Evolutionary conservation across 1,139 yeast species (phyloP).

Genomic region (Yamadazyma songkhlaensis): DNA sequence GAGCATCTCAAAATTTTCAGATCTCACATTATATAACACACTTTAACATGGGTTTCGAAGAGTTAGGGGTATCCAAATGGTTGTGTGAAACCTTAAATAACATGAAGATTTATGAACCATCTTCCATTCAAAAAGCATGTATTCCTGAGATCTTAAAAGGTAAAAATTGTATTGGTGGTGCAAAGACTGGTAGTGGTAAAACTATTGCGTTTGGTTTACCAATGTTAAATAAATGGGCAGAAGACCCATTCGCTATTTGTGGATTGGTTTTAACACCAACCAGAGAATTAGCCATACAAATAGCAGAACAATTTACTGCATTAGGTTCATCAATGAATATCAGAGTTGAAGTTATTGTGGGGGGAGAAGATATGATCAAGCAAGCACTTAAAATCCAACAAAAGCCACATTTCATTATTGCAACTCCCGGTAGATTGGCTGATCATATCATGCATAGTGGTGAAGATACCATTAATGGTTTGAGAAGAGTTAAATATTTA

Average conservation of each 20-base stretch:
- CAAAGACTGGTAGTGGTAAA: constrained; percentile 97
- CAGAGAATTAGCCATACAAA: constrained; percentile 91
- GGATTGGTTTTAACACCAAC: constrained; percentile 93
- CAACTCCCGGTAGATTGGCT: constrained; percentile 96
- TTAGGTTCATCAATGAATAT: constrained; percentile 88
- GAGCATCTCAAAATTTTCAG: constrained; percentile 7
- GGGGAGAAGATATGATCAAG: constrained; percentile 89
- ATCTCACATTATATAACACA: not conserved
- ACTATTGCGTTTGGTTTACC: constrained; percentile 98
- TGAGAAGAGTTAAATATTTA: constrained; percentile 70
- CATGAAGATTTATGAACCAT: constrained; percentile 81
- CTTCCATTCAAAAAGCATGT: constrained; percentile 83
- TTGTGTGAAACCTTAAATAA: constrained; percentile 73
- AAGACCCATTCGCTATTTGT: constrained; percentile 89
- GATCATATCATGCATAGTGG: constrained; percentile 89
- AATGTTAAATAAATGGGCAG: constrained; percentile 90
- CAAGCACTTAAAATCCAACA: constrained; percentile 80
- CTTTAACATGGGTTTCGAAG: constrained; percentile 46
- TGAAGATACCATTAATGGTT: constrained; percentile 79
- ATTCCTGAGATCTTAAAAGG: constrained; percentile 84
- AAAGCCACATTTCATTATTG: constrained; percentile 91
- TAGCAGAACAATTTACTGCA: constrained; percentile 94
- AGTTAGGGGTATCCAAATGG: constrained; percentile 83
- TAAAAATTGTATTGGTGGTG: constrained; percentile 95
- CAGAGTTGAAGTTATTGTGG: constrained; percentile 77